Base-by-base conservation (phyloP, 805 yeast species). In the Zygoascus flipseniorum region DNA sequence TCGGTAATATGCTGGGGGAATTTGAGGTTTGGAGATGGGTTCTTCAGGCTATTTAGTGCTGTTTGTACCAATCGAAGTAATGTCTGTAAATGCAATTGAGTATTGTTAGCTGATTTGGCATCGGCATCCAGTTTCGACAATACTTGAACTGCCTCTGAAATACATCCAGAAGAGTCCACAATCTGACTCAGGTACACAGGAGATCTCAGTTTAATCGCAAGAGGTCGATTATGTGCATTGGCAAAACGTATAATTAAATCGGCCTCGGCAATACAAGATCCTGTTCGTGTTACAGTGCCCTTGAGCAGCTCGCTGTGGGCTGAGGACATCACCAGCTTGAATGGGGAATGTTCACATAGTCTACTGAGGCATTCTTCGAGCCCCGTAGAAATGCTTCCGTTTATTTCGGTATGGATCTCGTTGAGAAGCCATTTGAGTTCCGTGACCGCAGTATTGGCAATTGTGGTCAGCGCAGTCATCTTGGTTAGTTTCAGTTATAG, bases 281-380 rank as follows among this genome's bases (percentile, higher is more conserved):
- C 62, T 11, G 51, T 44, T 13, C 61, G 44, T 35, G 58, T 57
- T 5, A 60, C 59, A 1, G 53, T 54, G 14, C 64, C 64, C 43
- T 59, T 60, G 35, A 60, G 52, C n/a, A 55, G 54, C 39, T 60
- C 64, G 19, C 56, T 52, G 18, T 60, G 50, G 39, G 56, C 44
- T 11, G 62, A 54, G 2, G 62, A 55, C 53, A 60, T 57, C 23
- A 55, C 62, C 41, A 60, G 58, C 51, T 57, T 57, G 56, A 52
- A 60, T 13, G 52, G 57, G 23, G 47, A 47, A n/a, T 57, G 52
- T 23, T 32, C 48, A 39, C 58, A 52, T 43, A 59, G 52, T 32
- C 60, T 39, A 1, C 31, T 45, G 43, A 52, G 47, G 43, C 61
- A 59, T 39, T 58, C 62, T 23, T 56, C 43, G 18, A 59, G 47